Conservation (phyloP, 164 flowering plant genomes). For the Liquidambar formosana region DNA sequence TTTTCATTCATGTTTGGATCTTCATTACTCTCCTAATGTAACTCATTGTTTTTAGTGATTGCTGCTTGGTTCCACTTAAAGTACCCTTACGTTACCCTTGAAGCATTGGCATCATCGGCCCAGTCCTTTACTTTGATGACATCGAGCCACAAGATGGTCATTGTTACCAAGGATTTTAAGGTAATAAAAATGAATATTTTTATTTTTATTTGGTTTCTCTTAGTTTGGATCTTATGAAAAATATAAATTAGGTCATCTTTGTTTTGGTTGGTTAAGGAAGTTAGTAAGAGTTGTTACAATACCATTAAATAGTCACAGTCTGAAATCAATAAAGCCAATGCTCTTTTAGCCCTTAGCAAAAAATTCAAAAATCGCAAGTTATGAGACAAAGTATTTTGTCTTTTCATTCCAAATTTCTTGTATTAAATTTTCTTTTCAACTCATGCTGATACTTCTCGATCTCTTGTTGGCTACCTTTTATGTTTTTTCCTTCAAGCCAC, state of each 20-base stretch:
- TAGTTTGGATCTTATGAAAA: too few species aligned
- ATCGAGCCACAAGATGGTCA: constrained; percentile 40
- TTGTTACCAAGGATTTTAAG: constrained; percentile 45
- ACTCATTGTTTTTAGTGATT: constrained; percentile 62
- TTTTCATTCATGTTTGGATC: too few species aligned
- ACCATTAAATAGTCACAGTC: constrained; percentile 39
- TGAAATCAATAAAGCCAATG: constrained; percentile 29
- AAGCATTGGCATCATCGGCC: constrained; percentile 77
- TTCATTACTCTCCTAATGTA: too few species aligned
- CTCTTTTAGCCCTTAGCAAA: constrained; percentile 29
- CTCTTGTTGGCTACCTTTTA: too few species aligned
- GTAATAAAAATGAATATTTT: too few species aligned
- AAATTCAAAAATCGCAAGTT: constrained; percentile 42
- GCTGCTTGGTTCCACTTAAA: constrained; percentile 75
- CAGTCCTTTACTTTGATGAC: constrained; percentile 62
- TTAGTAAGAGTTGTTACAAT: constrained; percentile 35
- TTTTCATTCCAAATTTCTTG: too few species aligned
- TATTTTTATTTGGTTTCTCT: too few species aligned
- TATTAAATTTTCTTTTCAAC: too few species aligned
- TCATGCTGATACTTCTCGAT: too few species aligned
- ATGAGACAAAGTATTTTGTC: too few species aligned
- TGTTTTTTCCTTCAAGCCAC: too few species aligned
- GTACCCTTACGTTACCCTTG: constrained; percentile 58
- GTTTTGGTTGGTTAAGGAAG: constrained; percentile 23
- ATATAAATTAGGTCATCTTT: too few species aligned